Base-by-base conservation (phyloP, 352 stramenopile species). In the Pythium chondricola region DNA sequence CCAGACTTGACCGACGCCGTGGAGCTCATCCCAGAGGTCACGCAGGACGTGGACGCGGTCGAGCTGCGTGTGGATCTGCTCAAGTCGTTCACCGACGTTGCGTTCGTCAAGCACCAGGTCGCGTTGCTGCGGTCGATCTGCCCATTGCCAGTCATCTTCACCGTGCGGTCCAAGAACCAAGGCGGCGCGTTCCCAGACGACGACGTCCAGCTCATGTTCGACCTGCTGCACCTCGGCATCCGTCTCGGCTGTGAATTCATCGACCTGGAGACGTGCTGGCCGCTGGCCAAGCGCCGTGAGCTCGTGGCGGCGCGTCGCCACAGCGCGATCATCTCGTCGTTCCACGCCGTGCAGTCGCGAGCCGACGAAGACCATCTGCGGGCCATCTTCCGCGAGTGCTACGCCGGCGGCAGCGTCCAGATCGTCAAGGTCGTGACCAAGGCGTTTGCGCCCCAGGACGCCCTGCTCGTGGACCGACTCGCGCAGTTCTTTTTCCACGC, bases 21-120 rank as follows among this genome's bases (percentile, higher is more conserved):
- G 1, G 37, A 61, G 21, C 54, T 83, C 39, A 66, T 89, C 18
- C 48, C 48, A 11, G 56, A 82, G 24, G 81, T 89, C 43, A 69
- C 67, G 2, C 52, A 65, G 38, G 95, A 96, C 52, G 90, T 96
- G 5, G 91, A 98, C 79, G 93, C 92, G 4, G 82, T 98, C 37
- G 96, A 99, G 68, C 84, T 98, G 48, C 89, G 96, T 37, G 91
- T 98, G 9, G 96, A 98, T 72, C 65, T 98, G 55, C 69, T 98
- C 11, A 55, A 74, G 43, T 55, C 65, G 14, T 65, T 71, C 24
- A 54, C 70, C 44, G 59, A 84, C 80, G 20, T 64, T 32, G 52
- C 58, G 36, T 69, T 88, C 67, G 62, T 97, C 60, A 69, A 76
- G 60, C 41, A 67, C 59, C 77, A 92, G 56, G 75, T 85, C 8